phyloP scores from a whole-genome alignment of 2,329 filamentous ascomycete genomes.

The Trichoderma sp. region DNA sequence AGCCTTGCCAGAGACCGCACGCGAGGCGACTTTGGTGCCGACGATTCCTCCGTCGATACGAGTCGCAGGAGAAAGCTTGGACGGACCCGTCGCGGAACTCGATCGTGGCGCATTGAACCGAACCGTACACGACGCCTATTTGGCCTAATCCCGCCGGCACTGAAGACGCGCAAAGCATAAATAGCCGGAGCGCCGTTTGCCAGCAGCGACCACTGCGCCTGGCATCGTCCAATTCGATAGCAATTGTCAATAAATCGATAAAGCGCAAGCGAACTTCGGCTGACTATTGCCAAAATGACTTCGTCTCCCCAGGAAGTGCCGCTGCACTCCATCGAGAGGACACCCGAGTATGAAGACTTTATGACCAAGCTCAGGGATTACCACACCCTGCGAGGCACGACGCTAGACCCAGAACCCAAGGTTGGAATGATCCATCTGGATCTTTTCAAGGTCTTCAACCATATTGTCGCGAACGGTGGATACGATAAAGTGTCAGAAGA shows the following conservation, averaged over 20 bases:
- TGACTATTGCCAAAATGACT: constrained; percentile 4
- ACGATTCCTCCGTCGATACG: not conserved
- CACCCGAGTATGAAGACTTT: constrained; percentile 77
- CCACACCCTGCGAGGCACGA: constrained; percentile 77
- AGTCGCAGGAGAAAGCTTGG: not conserved
- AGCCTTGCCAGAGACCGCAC: constrained; percentile 3
- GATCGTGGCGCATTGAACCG: not conserved
- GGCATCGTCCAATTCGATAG: not conserved
- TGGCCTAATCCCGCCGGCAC: not conserved
- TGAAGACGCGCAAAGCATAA: constrained; percentile 18
- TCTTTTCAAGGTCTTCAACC: constrained; percentile 76
- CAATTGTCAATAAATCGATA: not conserved
- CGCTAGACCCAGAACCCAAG: constrained; percentile 79
- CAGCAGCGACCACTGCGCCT: constrained; percentile 1
- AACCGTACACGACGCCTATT: not conserved
- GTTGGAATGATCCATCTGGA: constrained; percentile 78
- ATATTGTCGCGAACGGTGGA: constrained; percentile 75
- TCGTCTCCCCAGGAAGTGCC: constrained; percentile 43
- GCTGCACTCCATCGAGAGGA: constrained; percentile 58
- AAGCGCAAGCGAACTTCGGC: not conserved
- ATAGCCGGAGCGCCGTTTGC: not conserved
- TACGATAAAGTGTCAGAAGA: constrained; percentile 84
- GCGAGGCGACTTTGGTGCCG: constrained; percentile 11
- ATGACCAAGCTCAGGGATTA: constrained; percentile 73
- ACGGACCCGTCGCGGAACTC: not conserved